Base-by-base conservation (phyloP, 176 grass and related monocot species). In the Triticum monococcum region DNA sequence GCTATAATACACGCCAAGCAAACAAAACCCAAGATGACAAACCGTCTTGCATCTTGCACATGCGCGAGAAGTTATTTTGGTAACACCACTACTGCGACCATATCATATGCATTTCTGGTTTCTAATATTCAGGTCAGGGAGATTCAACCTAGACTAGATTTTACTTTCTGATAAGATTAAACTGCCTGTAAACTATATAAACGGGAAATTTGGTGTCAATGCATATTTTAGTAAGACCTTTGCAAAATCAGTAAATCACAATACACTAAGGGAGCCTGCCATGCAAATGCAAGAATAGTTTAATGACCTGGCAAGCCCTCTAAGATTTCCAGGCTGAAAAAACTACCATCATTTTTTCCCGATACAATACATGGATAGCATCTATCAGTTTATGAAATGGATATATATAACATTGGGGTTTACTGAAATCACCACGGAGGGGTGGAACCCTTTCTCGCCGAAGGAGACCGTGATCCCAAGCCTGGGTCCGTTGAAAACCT, bases 401-500 rank as follows among this genome's bases (percentile, higher is more conserved):
- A 78, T 77, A 33, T 48, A 70, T 5, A 7, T 62, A 63, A 90
- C 65, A 79, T 22, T 76, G 38, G 65, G 2, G 20, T 46, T 57
- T 72, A 36, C 33, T 86, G 30, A 60, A 79, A 79, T 98, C 89
- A 98, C 91, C 93, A 98, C 26, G 93, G 93, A 89, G 86, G 86
- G 23, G 93, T 86, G 11, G 93, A 95, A 69, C 79, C 95, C 77
- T 86, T 81, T 64, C 81, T 91, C 26, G 69, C 86, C 6, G 91
- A 95, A 26, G 91, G 96, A 91, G 96, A 98, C 26, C 79, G 86
- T 32, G 91, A 95, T 23, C 59, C 90, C 35, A 91, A 72, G 79
- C 91, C 91, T 65, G 75, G 81, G 66, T 96, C 96, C 84, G 90
- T 95, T 81, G 96, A 98, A 87, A 98, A 96, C 77, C 93, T 91